Evolutionary conservation across 441 rosid species (phyloP).

Genomic region (Adansonia madagascariensis): DNA sequence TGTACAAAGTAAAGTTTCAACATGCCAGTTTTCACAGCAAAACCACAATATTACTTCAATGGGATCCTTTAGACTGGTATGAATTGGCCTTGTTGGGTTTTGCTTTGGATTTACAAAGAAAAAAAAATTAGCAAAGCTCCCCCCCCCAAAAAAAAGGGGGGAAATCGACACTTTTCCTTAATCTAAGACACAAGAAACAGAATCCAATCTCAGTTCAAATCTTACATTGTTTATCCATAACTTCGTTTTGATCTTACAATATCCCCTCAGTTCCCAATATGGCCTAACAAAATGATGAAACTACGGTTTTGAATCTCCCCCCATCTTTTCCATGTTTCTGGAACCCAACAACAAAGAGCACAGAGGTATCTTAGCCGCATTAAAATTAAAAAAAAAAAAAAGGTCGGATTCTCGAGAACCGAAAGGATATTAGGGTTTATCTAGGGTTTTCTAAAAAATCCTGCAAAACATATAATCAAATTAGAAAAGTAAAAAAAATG

Average conservation of each 20-base stretch:
- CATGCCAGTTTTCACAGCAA: neutral
- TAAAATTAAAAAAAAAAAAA: neutral
- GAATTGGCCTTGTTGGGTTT: neutral
- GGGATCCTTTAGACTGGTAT: neutral
- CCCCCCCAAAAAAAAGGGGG: neutral
- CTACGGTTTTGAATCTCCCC: conserved; percentile 1
- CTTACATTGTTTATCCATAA: neutral
- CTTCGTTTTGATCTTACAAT: neutral
- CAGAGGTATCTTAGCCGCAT: neutral
- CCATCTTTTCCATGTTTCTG: neutral
- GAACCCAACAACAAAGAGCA: neutral
- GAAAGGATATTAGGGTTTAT: conserved; percentile 30
- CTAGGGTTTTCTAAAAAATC: conserved; percentile 41
- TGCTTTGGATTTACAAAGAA: neutral
- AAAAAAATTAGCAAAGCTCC: neutral
- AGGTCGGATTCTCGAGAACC: neutral
- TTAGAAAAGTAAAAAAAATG: neutral
- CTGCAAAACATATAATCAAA: neutral
- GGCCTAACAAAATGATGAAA: neutral
- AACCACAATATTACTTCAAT: neutral
- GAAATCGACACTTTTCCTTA: neutral
- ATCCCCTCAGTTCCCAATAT: neutral
- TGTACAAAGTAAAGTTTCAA: neutral
- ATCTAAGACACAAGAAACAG: neutral
- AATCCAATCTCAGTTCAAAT: neutral